phyloP scores from a whole-genome alignment of 139 green algal genomes.

The Chlorella sp. region DNA sequence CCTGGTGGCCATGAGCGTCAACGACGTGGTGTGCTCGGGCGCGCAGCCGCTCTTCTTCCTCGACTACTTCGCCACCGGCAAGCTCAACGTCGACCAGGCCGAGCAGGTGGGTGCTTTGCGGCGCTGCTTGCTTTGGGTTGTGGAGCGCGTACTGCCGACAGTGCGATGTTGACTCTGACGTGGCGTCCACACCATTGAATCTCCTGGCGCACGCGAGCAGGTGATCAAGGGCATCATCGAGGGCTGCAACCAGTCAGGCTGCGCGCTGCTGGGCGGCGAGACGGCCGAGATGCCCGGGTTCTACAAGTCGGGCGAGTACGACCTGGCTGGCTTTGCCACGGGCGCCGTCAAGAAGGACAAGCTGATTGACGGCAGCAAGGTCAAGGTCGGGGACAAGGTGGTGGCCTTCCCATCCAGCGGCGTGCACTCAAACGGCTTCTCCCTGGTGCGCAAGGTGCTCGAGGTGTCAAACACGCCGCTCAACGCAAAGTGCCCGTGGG shows the following conservation, averaged over 20 bases:
- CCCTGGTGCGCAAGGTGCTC: constrained; percentile 83
- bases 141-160: too few relatives aligned
- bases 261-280: constrained; percentile 89
- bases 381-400: constrained; percentile 80
- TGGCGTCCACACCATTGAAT: too few relatives aligned
- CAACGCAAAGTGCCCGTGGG: constrained; percentile 59
- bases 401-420: constrained; percentile 78
- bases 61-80: constrained; percentile 93
- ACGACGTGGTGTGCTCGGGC: constrained; percentile 93
- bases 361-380: constrained; percentile 84
- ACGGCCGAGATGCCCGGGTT: constrained; percentile 99
- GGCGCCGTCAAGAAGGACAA: constrained; percentile 89
- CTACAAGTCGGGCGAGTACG: constrained; percentile 94
- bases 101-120: constrained; percentile 70
- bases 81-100: constrained; percentile 89
- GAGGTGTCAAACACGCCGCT: constrained; percentile 58
- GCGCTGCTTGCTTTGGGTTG: too few relatives aligned
- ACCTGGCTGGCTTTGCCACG: constrained; percentile 97
- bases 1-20: constrained; percentile 96
- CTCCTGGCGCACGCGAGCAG: too few relatives aligned
- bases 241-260: constrained; percentile 85
- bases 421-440: constrained; percentile 97
- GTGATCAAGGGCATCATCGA: constrained; percentile 97
- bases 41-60: constrained; percentile 98
- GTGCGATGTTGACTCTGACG: too few relatives aligned